Base-by-base conservation (phyloP, 495 filamentous ascomycete genomes). In the Penicillium parvum region DNA sequence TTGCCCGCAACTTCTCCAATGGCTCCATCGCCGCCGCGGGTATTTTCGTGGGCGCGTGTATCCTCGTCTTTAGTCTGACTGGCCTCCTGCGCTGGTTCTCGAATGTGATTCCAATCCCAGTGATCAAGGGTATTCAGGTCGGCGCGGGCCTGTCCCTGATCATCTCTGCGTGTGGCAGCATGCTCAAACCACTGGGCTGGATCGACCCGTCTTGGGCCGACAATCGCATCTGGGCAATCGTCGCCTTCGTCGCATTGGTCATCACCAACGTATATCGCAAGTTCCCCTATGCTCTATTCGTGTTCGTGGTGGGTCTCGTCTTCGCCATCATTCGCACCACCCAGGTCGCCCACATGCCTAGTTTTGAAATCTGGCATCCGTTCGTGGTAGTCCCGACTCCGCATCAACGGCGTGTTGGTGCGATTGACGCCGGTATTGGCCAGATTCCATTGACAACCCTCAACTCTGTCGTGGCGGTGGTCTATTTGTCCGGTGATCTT, bases 101-200 rank as follows among this genome's bases (percentile, higher is more conserved):
- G 6, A 58, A 69, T n/a, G 70, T 77, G 6, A 84, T 95, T 17
- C 91, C 91, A 1, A 76, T 86, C 12, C 87, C 89, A 3, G 81
- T 97, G 3, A 78, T 97, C 40, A 95, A 92, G 57, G 91, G 91
- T 8, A 95, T 97, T 53, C 91, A 97, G 64, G 79, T 95, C 33
- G 91, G 90, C 17, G 90, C 91, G 3, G 91, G 89, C 0, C 66
- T 97, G 17, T 83, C 80, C 9, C 75, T 97, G 9, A 72, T 86
- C 30, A 78, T 91, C 38, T 83, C 85, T 16, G 84, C 87, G 6
- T 84, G 84, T n/a, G 58, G 66, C 3, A 72, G 72, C 40, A 66
- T 89, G 25, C 73, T 88, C 7, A 61, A 69, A 12, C 72, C 77
- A 3, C 69, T 87, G 8, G 66, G 66, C 4, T 86, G 79, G 77